Evolutionary conservation across 768 basidiomycete genomes (phyloP).

Genomic region (Russula lepida): DNA sequence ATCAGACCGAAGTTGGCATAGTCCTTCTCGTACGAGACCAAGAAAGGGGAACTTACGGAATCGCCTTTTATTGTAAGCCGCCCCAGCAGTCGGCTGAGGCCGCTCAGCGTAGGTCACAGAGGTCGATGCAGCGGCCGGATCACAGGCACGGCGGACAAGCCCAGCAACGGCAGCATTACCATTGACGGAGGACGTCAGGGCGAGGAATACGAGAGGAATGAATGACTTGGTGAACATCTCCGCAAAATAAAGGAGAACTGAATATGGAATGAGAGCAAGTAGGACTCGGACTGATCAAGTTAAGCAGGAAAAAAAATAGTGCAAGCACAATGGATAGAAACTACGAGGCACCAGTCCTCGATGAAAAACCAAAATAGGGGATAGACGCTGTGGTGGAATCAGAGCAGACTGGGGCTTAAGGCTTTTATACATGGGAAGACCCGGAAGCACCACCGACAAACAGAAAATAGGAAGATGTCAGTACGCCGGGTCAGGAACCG

Average conservation of each 20-base stretch:
- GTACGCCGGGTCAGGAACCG: too few relatives aligned
- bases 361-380: background rate
- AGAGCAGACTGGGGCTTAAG: background rate
- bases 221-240: background rate
- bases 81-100: too few relatives aligned
- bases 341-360: background rate
- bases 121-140: too few relatives aligned
- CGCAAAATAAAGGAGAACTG: background rate
- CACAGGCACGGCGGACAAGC: too few relatives aligned
- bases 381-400: too few relatives aligned
- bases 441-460: too few relatives aligned
- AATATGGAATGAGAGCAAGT: background rate
- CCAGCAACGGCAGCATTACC: background rate
- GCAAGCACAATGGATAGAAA: background rate
- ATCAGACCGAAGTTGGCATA: too few relatives aligned
- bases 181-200: background rate
- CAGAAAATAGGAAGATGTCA: too few relatives aligned
- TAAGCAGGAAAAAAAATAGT: background rate
- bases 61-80: too few relatives aligned
- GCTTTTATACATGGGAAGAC: background rate
- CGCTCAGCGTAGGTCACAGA: background rate
- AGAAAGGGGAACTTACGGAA: too few relatives aligned
- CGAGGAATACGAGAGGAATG: background rate
- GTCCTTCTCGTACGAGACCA: too few relatives aligned
- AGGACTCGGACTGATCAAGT: background rate